Evolutionary conservation across 2,329 filamentous ascomycete species (phyloP), one percentile per base, ranked within the genome.

Genomic region (Alternaria longipes): DNA sequence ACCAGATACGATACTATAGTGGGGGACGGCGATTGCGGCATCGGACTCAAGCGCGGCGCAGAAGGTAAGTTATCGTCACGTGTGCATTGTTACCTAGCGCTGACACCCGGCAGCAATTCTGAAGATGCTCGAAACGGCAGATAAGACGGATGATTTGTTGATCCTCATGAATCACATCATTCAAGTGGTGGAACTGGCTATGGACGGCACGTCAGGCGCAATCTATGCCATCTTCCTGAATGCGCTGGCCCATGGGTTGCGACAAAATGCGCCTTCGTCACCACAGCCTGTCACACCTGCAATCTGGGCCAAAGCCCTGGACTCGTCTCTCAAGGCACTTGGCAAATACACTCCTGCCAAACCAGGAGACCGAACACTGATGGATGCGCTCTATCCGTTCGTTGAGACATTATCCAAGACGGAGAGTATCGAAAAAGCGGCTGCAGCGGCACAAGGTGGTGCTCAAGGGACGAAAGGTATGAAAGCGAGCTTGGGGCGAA

Each of bases 361-460:
- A 54, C 90, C 91, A 0, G 95, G 95, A 28, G 95, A 99, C 77
- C 86, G 95, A 52, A 99, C 95, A 0, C 82, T 98, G 36, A 87
- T 98, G 34, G 95, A 99, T 79, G 93, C 94, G 1, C 83, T 99
- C 51, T 87, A 91, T 64, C 95, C 95, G 2, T 99, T 98, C 75
- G 89, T 96, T 53, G 86, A 92, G 44, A 87, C 85, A 3, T 84
- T 98, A 3, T 84, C 81, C 7, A 79, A 85, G 72, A 89, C 88
- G 0, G 87, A 87, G 14, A 87, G 91, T 74, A 77, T 95, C 20
- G 85, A 87, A 66, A 84, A 88, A 74, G 94, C 95, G 8, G 93
- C 92, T 0, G 83, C 88, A 70, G 93, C 92, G 2, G 90, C 93
- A 0, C 86, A 87, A 65, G 84, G 88, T 47, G 95, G 91, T 0